Percentiles rank a stretch among this genome's conserved stretches.
phyloP scores from a whole-genome alignment of 1,284 basidiomycete species.

The Tilletiaria anomala region DNA sequence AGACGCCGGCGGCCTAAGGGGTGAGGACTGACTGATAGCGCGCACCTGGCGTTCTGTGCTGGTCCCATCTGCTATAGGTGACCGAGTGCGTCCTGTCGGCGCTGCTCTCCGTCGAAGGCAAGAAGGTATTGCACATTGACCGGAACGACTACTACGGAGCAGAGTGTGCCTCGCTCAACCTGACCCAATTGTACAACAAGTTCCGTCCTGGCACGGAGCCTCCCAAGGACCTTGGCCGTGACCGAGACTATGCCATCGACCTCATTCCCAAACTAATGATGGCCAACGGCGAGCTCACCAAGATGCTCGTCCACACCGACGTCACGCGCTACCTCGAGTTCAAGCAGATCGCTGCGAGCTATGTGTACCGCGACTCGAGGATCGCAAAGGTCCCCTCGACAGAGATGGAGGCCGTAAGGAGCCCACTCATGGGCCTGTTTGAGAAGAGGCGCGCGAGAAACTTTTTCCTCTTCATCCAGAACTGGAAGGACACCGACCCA shows the following conservation, averaged over 20 bases:
- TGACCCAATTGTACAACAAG: constrained; percentile 95
- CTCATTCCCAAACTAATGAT: constrained; percentile 55
- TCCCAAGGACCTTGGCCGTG: constrained; percentile 45
- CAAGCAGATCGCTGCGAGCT: constrained; percentile 98
- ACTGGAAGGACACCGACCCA: constrained; percentile 86
- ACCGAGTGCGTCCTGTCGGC: constrained; percentile 86
- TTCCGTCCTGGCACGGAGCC: constrained; percentile 51
- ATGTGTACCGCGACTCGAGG: constrained; percentile 87
- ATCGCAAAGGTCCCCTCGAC: constrained; percentile 97
- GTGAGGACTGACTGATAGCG: too few relatives aligned
- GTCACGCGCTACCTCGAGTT: constrained; percentile 98
- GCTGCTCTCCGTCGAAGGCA: constrained; percentile 80
- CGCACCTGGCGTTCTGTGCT: too few relatives aligned
- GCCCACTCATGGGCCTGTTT: constrained; percentile 91
- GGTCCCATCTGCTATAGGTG: too few relatives aligned
- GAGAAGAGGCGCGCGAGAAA: constrained; percentile 97
- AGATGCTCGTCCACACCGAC: constrained; percentile 97
- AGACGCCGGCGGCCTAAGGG: too few relatives aligned
- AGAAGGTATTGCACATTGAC: constrained; percentile 99
- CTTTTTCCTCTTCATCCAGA: constrained; percentile 94
- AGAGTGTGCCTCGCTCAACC: constrained; percentile 89
- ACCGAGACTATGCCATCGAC: constrained; percentile 38
- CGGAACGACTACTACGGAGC: constrained; percentile 97
- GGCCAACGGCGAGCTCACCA: constrained; percentile 90
- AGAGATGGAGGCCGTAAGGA: constrained; percentile 90